Conservation (phyloP, 495 filamentous ascomycete genomes). For the Tricharina praecox region DNA sequence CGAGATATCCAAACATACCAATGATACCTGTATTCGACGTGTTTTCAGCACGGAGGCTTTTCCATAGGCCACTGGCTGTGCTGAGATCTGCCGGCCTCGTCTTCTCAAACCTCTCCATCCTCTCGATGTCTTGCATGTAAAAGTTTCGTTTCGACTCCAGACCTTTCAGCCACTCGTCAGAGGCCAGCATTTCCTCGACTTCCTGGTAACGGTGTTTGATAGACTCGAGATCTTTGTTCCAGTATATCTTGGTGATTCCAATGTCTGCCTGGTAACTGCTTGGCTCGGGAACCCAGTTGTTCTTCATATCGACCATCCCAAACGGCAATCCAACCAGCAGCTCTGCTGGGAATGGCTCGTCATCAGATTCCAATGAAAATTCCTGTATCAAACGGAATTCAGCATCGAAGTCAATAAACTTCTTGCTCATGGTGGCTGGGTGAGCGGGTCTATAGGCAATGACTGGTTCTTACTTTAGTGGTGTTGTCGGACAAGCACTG, state of each 20-base stretch:
- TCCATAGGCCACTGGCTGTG: background rate
- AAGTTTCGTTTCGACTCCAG: slow-evolving; percentile 43
- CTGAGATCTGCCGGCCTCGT: background rate
- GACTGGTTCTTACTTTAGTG: slow-evolving; percentile 5
- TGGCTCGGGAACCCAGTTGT: slow-evolving; percentile 39
- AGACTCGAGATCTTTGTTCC: slow-evolving; percentile 37
- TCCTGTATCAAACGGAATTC: slow-evolving; percentile 34
- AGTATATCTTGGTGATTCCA: slow-evolving; percentile 45
- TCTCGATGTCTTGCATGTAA: slow-evolving; percentile 37
- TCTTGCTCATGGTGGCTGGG: slow-evolving; percentile 9
- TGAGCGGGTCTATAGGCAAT: background rate
- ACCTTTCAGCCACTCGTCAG: slow-evolving; percentile 61
- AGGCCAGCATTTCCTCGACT: slow-evolving; percentile 41
- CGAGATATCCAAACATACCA: slow-evolving; percentile 5
- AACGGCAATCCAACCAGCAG: slow-evolving; percentile 48
- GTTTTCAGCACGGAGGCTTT: background rate
- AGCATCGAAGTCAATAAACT: slow-evolving; percentile 3
- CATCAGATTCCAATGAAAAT: slow-evolving; percentile 42
- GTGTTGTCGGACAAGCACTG: slow-evolving; percentile 40
- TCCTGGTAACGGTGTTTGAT: slow-evolving; percentile 41
- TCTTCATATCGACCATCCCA: slow-evolving; percentile 40
- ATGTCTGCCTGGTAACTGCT: slow-evolving; percentile 35
- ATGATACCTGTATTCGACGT: background rate
- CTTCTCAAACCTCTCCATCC: slow-evolving; percentile 57
- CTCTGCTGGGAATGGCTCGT: slow-evolving; percentile 35